Evolutionary conservation across 2,329 filamentous ascomycete genomes (phyloP).

Genomic region (Epichloe bromicola): DNA sequence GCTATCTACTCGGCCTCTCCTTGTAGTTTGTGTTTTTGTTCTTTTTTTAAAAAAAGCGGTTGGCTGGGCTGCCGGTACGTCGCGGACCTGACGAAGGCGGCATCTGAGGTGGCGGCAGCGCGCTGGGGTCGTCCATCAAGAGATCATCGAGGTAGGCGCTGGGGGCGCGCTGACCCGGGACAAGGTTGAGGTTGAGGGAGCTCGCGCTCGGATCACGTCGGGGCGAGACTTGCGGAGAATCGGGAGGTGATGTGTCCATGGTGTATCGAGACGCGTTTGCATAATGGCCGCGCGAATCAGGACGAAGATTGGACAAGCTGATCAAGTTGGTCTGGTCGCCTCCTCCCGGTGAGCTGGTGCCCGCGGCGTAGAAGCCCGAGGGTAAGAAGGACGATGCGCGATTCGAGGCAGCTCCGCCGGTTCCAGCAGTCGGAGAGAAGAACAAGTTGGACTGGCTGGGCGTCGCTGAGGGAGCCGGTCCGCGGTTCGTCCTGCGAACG

Average conservation of each 20-base stretch:
- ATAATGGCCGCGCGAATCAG: conserved; percentile 41
- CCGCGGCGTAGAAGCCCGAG: conserved; percentile 78
- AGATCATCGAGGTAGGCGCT: conserved; percentile 86
- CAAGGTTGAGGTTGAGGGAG: conserved; percentile 46
- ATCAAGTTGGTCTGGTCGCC: conserved; percentile 40
- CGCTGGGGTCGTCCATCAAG: conserved; percentile 57
- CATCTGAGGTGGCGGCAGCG: conserved; percentile 33
- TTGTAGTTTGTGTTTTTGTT: neutral
- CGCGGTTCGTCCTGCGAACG: conserved; percentile 37
- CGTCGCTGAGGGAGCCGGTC: conserved; percentile 38
- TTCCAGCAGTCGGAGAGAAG: conserved; percentile 75
- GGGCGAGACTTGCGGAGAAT: conserved; percentile 44
- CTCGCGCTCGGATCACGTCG: conserved; percentile 46
- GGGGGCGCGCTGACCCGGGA: conserved; percentile 58
- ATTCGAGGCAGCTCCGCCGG: conserved; percentile 46
- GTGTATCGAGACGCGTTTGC: conserved; percentile 27
- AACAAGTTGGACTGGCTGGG: conserved; percentile 64
- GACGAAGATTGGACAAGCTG: conserved; percentile 47
- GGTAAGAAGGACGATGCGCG: conserved; percentile 75
- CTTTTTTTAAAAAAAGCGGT: conserved; percentile 15
- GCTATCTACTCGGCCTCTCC: neutral
- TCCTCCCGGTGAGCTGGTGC: conserved; percentile 36
- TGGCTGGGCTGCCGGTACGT: conserved; percentile 12
- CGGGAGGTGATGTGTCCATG: conserved; percentile 43
- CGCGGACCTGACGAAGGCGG: conserved; percentile 12